phyloP scores from a whole-genome alignment of 176 grass and related monocot species.

The Saccharum spontaneum region DNA sequence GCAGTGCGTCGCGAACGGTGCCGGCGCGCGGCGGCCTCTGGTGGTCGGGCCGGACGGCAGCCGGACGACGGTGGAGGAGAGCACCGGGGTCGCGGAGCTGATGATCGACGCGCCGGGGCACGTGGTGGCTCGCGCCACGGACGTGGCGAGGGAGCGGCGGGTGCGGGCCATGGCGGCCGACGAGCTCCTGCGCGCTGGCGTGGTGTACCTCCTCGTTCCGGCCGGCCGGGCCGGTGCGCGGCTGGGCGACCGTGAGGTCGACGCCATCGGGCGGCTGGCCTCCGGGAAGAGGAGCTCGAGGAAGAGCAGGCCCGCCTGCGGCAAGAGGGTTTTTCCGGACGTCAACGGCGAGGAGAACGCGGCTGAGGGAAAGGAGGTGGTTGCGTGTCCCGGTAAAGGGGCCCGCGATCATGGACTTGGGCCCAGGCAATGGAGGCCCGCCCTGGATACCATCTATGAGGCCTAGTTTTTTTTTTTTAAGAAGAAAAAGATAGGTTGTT shows the following conservation, averaged over 20 bases:
- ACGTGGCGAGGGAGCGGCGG: slow-evolving; percentile 24
- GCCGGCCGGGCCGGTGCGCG: slow-evolving; percentile 32
- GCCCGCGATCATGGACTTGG: neutral
- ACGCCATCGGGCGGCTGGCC: slow-evolving; percentile 6
- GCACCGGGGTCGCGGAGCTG: slow-evolving; percentile 37
- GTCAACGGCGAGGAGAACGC: neutral
- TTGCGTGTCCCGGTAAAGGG: neutral
- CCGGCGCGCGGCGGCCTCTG: neutral
- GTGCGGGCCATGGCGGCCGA: slow-evolving; percentile 43
- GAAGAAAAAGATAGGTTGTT: neutral
- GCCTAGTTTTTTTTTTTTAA: neutral
- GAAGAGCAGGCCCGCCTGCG: neutral
- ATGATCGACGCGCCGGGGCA: slow-evolving; percentile 63
- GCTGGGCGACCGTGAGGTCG: slow-evolving; percentile 33
- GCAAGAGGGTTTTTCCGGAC: slow-evolving; percentile 44
- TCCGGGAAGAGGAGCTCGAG: neutral
- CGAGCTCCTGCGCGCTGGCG: slow-evolving; percentile 45
- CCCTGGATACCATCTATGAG: slow-evolving; percentile 54
- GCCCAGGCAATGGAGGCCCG: slow-evolving; percentile 50
- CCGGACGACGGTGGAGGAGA: neutral
- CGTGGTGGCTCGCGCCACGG: slow-evolving; percentile 32
- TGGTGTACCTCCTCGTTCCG: slow-evolving; percentile 58
- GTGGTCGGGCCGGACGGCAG: slow-evolving; percentile 38
- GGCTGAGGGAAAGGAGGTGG: neutral
- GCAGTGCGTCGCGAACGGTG: slow-evolving; percentile 7